A percentile compares a stretch with the other conserved stretches of the same genome.
Evolutionary conservation across 768 basidiomycete genomes (phyloP).

Genomic region (Coprinellus micaceus): DNA sequence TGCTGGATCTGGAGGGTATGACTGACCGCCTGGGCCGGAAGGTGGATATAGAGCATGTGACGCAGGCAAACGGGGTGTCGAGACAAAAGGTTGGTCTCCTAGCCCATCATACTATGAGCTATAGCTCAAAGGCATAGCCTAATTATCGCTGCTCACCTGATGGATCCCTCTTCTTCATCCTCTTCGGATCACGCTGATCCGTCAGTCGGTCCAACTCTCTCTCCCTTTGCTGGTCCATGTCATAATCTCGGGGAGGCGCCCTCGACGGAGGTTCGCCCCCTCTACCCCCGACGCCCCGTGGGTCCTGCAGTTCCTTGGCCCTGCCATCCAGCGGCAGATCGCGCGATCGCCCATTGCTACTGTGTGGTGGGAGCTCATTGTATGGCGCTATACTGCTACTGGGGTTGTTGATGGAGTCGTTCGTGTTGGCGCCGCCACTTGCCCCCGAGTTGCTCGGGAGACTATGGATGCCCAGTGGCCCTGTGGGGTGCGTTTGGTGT

Average conservation of each 20-base stretch:
- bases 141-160: neutral
- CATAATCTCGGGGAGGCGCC: no score
- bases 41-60: neutral
- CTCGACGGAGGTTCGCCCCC: no score
- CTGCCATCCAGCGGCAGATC: neutral
- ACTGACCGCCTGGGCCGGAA: neutral
- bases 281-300: slow-evolving; percentile 19
- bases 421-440: neutral
- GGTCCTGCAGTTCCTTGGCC: neutral
- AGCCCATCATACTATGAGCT: neutral
- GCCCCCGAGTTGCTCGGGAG: neutral
- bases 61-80: neutral
- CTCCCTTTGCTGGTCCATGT: no score
- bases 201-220: no score
- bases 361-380: slow-evolving; percentile 15
- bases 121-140: neutral
- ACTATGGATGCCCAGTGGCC: slow-evolving; percentile 1
- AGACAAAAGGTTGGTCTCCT: no score
- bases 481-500: slow-evolving; percentile 11
- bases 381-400: slow-evolving; percentile 15
- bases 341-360: slow-evolving; percentile 6
- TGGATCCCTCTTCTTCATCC: neutral
- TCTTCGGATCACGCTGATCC: neutral
- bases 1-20: neutral
- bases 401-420: neutral